A percentile compares a stretch with the other conserved stretches of the same genome.
phyloP scores from a whole-genome alignment of 1,284 basidiomycete genomes.

The Cutaneotrichosporon sp. region DNA sequence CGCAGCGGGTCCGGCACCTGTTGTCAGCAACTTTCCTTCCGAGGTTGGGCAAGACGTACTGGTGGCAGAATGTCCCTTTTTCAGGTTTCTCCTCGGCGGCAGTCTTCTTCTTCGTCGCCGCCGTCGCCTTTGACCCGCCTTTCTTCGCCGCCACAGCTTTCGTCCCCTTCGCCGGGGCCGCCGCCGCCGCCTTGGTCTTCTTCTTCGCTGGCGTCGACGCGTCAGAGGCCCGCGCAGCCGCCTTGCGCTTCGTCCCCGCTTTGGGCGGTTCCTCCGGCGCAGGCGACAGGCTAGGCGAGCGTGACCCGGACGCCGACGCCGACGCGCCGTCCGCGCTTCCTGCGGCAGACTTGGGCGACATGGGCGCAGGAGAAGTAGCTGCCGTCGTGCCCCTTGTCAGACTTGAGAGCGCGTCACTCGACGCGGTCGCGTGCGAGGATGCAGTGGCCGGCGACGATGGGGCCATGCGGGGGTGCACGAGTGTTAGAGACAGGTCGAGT shows the following conservation, averaged over 20 bases:
- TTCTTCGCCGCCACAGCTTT: too few relatives aligned
- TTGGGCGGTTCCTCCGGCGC: not conserved
- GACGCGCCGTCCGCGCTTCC: too few relatives aligned
- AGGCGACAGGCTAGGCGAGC: not conserved
- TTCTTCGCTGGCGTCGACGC: conserved; percentile 1
- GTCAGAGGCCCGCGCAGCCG: not conserved
- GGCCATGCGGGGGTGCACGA: not conserved
- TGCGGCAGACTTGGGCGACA: not conserved
- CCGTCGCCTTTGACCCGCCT: conserved; percentile 6
- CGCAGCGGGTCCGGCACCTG: conserved; percentile 14
- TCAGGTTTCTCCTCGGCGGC: conserved; percentile 7
- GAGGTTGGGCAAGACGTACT: conserved; percentile 23
- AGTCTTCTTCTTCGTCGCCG: not conserved
- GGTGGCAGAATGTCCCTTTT: conserved; percentile 31
- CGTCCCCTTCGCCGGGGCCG: conserved; percentile 1
- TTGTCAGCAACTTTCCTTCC: too few relatives aligned
- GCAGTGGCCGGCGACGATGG: not conserved
- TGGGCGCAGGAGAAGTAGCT: not conserved
- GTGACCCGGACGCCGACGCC: not conserved
- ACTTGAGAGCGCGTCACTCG: conserved; percentile 7
- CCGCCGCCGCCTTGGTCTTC: conserved; percentile 4
- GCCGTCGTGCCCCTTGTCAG: conserved; percentile 7
- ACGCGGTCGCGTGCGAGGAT: conserved; percentile 7
- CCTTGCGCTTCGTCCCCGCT: conserved; percentile 8
- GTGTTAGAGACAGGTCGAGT: not conserved